Evolutionary conservation across 78 protist species (phyloP), one percentile per base, ranked within the genome.

Genomic region (Andalucia godoyi): DNA sequence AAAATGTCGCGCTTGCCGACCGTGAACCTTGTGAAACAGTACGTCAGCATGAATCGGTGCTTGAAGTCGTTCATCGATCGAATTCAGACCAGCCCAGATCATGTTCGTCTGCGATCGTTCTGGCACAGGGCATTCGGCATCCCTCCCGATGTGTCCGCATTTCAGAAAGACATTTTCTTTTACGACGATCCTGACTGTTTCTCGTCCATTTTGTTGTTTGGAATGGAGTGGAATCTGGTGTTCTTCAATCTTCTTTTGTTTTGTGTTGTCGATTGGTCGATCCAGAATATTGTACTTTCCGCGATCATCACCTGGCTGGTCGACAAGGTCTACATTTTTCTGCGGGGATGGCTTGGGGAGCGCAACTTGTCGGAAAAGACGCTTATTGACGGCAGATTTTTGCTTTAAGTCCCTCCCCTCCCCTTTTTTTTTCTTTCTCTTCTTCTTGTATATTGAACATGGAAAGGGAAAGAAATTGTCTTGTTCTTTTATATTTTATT

Each of bases 351-450:
- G n/a, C 23, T 64, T 23, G 70, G 58, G 27, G 9, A 12, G 43
- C 4, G 51, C 41, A 67, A 67, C 52, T 30, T 67, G 27, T 33
- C 52, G 17, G 4, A 7, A 4, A 67, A 67, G 62, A 52, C 73
- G 42, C 55, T 67, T 30, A 34, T 67, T 17, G 73, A 67, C 23
- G 73, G 54, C 9, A 9, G 60, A 9, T 67, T 67, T 51, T 51
- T 67, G 37, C 1, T 67, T 32, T 67, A 63, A 18, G 17, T 15
- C 33, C n/a, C n/a, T n/a, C n/a, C n/a, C n/a, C n/a, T n/a, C n/a
- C n/a, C n/a, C n/a, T n/a, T n/a, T n/a, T n/a, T n/a, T n/a, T n/a
- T n/a, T n/a, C n/a, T n/a, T n/a, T n/a, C n/a, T n/a, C n/a, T n/a
- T n/a, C n/a, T n/a, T n/a, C n/a, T n/a, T n/a, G n/a, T n/a, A n/a